Evolutionary conservation across 805 yeast species (phyloP), one percentile per base, ranked within the genome.

Genomic region (Nakazawaea populi): DNA sequence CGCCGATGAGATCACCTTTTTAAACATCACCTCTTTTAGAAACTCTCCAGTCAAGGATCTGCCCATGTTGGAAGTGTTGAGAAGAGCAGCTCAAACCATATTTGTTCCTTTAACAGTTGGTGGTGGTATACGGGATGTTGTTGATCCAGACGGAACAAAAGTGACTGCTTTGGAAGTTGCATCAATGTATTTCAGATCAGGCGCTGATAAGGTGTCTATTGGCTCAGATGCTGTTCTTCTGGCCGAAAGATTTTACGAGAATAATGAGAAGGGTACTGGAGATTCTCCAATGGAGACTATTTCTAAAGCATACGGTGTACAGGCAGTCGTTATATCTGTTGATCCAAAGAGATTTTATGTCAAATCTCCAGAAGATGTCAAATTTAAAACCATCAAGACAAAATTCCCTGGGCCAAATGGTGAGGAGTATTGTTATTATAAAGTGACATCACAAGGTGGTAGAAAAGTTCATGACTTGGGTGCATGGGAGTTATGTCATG

Each of bases 31-130:
- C 0, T 90, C 97, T 4, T 94, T 94, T 71, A 79, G 98, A 66
- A 89, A 91, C 68, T 89, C 96, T 34, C 99, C 99, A 2, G 67
- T 92, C 44, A 81, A 76, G 54, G 99, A 94, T 64, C 83, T 92
- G 47, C 99, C 99, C 30, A 94, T 94, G 99, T 73, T 94, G 50
- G 91, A 90, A 59, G 97, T 94, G 3, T 73, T 94, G 56, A 81
- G 78, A 55, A 71, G 73, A 53, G 87, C 97, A 0, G 96, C 97
- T 10, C 85, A 86, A 66, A 85, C 95, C 1, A 87, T 92, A 47
- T 94, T 94, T 70, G 99, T 94, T 11, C 99, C 99, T 7, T 74
- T 94, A 55, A 94, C 99, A 0, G 96, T 94, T 41, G 99, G 99
- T 42, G 99, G 99, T 52, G 99, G 99, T 44, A 94, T 94, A 56